Base-by-base conservation (phyloP, 2,329 filamentous ascomycete genomes). In the Phyllosticta citriasiana region DNA sequence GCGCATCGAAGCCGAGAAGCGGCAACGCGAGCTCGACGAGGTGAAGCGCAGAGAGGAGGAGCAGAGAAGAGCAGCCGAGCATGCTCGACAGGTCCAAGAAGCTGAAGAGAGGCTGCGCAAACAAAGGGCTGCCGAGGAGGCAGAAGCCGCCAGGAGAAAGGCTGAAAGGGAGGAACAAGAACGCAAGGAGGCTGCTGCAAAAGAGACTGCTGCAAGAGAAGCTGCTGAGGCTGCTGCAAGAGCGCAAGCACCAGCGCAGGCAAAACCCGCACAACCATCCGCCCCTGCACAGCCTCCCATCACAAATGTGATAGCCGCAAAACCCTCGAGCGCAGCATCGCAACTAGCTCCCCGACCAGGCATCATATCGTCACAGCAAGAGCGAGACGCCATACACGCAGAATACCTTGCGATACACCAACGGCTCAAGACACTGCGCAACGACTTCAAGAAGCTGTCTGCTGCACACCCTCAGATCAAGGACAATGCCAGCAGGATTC, bases 1-100 rank as follows among this genome's bases (percentile, higher is more conserved):
- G 14, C 76, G 77, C 55, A 67, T 72, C 54, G 72, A 74, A 62
- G 70, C 71, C n/a, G 71, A 71, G 57, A 69, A 70, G 33, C 68
- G 71, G 33, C 69, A 68, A 33, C 68, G 68, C 52, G 63, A 67
- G 33, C 63, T 75, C 5, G 74, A 76, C 62, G 69, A 68, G 35
- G 30, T 62, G 8, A 70, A 68, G 55, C 66, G 66, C 56, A 67
- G 72, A 55, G 69, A 72, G 53, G 69, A 72, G 57, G 70, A 71
- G 59, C 71, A 59, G 63, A 70, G 40, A 66, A 71, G 62, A 66
- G 64, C 61, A 4, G 64, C 62, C 25, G 56, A 64, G 61, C 60
- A 63, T 59, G 62, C 66, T 19, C 65, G 63, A 60, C 66, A 66
- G 59, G 60, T 73, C 1, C 67, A 69, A 25, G 70, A 71, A 62